phyloP scores from a whole-genome alignment of 257 asterid genomes.

The Petrea volubilis region DNA sequence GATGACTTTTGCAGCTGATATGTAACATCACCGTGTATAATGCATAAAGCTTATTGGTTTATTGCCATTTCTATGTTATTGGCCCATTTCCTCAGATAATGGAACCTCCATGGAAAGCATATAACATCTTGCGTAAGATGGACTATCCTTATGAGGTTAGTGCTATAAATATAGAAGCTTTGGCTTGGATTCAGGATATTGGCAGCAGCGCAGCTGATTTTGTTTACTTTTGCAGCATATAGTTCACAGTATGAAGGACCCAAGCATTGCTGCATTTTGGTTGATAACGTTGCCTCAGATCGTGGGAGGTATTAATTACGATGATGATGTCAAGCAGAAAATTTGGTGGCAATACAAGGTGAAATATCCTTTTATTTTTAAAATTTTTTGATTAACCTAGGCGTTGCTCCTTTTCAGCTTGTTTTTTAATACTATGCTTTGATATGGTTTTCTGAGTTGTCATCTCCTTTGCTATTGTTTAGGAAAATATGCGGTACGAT shows the following conservation, averaged over 20 bases:
- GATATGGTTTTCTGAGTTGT: slow-evolving; percentile 14
- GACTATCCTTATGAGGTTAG: slow-evolving; percentile 96
- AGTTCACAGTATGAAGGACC: slow-evolving; percentile 91
- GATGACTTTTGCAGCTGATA: neutral
- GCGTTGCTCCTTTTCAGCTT: slow-evolving; percentile 8
- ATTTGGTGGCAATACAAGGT: slow-evolving; percentile 99
- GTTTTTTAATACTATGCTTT: neutral
- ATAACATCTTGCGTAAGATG: slow-evolving; percentile 84
- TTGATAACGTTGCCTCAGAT: slow-evolving; percentile 90
- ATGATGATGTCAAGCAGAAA: slow-evolving; percentile 89
- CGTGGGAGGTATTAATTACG: slow-evolving; percentile 83
- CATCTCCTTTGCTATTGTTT: slow-evolving; percentile 23
- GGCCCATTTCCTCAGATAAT: slow-evolving; percentile 62
- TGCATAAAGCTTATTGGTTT: slow-evolving; percentile 15
- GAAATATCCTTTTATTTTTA: too few relatives aligned
- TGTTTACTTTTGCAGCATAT: slow-evolving; percentile 71
- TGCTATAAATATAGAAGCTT: slow-evolving; percentile 21
- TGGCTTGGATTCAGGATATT: slow-evolving; percentile 2
- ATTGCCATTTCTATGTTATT: slow-evolving; percentile 1
- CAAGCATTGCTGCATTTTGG: slow-evolving; percentile 98
- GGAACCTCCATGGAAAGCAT: slow-evolving; percentile 99
- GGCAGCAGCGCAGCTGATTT: slow-evolving; percentile 14
- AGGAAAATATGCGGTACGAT: slow-evolving; percentile 93
- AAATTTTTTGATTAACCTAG: too few relatives aligned
- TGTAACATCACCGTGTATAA: neutral